Evolutionary conservation across 2,329 filamentous ascomycete genomes (phyloP).

Genomic region (Trichocomaceae sp.): DNA sequence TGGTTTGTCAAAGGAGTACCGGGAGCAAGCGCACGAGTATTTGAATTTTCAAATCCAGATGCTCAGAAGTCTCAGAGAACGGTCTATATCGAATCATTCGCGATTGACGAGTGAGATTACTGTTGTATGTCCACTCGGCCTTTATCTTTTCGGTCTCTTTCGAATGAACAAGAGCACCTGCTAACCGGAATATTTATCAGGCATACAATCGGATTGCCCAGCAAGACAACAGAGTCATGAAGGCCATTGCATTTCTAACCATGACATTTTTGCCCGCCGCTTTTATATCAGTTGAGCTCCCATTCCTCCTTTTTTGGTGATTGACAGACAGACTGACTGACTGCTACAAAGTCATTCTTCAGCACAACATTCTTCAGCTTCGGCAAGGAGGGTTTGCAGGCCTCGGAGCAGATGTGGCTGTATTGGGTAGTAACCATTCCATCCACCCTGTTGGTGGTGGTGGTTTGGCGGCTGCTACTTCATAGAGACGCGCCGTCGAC

Average conservation of each 20-base stretch:
- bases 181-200: background rate
- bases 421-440: constrained; percentile 12
- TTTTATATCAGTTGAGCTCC: constrained; percentile 11
- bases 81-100: constrained; percentile 12
- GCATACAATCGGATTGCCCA: constrained; percentile 12
- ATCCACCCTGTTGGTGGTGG: constrained; percentile 7
- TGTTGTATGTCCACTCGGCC: constrained; percentile 3
- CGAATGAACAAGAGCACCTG: background rate
- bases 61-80: constrained; percentile 11
- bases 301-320: background rate
- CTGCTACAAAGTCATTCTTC: constrained; percentile 8
- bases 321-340: background rate
- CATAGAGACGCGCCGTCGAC: constrained; percentile 6
- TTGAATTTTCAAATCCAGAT: constrained; percentile 13
- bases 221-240: constrained; percentile 13
- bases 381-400: constrained; percentile 9
- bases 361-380: constrained; percentile 13
- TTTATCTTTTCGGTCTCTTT: background rate
- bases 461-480: constrained; percentile 8
- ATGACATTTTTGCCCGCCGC: constrained; percentile 13
- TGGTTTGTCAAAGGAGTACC: background rate
- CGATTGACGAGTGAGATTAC: constrained; percentile 9
- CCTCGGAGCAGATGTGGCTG: constrained; percentile 10
- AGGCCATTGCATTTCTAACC: constrained; percentile 12
- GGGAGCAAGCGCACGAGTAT: constrained; percentile 7